Evolutionary conservation across 371 early-diverging fungal genomes (phyloP).

Genomic region (Mucor lusitanicus): DNA sequence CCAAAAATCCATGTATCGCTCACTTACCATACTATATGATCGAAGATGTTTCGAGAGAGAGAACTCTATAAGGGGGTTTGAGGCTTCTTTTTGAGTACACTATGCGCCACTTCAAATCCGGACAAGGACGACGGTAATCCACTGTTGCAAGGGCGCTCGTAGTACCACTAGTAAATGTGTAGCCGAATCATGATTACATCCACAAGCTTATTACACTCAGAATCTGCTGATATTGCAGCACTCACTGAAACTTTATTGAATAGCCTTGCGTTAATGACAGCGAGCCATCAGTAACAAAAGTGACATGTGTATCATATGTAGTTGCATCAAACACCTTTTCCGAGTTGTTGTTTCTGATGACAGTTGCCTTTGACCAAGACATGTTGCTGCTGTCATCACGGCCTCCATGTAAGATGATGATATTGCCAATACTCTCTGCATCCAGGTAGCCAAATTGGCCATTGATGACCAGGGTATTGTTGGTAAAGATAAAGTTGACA

Average conservation of each 20-base stretch:
- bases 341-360: not conserved
- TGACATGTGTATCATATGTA: not conserved
- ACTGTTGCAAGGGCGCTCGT: not conserved
- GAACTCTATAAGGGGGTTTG: not conserved
- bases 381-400: not conserved
- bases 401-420: not conserved
- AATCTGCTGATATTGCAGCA: too few species aligned
- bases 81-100: not conserved
- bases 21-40: constrained; percentile 19
- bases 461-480: not conserved
- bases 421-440: not conserved
- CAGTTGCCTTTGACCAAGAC: not conserved
- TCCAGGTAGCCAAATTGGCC: constrained; percentile 11
- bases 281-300: not conserved
- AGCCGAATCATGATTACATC: too few species aligned
- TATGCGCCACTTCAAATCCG: constrained; percentile 5
- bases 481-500: constrained; percentile 5
- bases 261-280: not conserved
- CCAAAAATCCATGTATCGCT: not conserved
- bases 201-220: too few species aligned
- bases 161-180: too few species aligned
- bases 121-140: not conserved
- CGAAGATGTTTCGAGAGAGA: constrained; percentile 16
- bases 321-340: not conserved
- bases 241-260: not conserved